Evolutionary conservation across 164 flowering plant genomes (phyloP).

Genomic region (Magnolia officinalis): DNA sequence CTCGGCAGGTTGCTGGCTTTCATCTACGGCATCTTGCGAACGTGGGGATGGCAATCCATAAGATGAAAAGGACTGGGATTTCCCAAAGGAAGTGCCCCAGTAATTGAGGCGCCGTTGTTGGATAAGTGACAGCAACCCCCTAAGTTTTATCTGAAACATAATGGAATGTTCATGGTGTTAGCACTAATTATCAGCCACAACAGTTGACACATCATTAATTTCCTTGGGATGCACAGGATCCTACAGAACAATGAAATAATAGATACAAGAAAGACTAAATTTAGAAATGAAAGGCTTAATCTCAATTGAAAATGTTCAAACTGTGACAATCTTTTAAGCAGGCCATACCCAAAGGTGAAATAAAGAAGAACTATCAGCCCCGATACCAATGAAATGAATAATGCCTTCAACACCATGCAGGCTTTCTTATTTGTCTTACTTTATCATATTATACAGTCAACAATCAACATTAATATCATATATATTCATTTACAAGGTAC

Average conservation of each 20-base stretch:
- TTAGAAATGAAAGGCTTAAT: background rate
- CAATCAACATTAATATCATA: too few relatives aligned
- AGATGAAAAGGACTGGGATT: conserved; percentile 50
- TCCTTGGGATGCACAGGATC: background rate
- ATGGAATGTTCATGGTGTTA: background rate
- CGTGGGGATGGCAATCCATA: conserved; percentile 81
- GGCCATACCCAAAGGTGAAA: background rate
- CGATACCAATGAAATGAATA: background rate
- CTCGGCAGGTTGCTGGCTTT: conserved; percentile 77
- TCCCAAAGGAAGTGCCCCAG: conserved; percentile 76
- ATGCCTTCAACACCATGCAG: background rate
- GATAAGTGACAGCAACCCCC: conserved; percentile 83
- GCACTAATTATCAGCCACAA: background rate
- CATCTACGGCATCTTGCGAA: conserved; percentile 56
- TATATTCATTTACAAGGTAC: background rate
- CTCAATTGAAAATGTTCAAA: background rate
- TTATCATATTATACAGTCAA: too few relatives aligned
- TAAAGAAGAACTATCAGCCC: background rate
- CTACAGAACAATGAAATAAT: background rate
- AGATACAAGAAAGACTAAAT: background rate
- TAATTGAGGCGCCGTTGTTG: conserved; percentile 78
- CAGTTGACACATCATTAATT: background rate
- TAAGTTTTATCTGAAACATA: conserved; percentile 67
- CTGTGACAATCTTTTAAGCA: too few relatives aligned
- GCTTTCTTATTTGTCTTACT: too few relatives aligned